Evolutionary conservation across 2,329 filamentous ascomycete species (phyloP), one percentile per base, ranked within the genome.

Genomic region (Fusarium sp.): DNA sequence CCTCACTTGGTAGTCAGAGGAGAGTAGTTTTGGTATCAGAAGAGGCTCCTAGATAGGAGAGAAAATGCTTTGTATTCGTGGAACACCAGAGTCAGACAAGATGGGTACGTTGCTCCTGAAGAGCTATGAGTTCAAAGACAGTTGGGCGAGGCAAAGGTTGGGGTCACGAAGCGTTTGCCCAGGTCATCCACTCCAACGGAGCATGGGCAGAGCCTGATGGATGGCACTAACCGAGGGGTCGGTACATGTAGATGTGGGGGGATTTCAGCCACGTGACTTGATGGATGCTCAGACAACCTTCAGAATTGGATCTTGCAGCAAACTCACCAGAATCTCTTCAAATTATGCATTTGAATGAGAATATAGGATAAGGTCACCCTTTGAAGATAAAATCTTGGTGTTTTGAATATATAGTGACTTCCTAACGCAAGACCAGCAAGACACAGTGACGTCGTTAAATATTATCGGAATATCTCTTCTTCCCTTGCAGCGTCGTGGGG

Each of bases 141-240:
- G 66, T 60, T 65, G 66, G 60, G 57, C 22, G 58, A 62, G 46
- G 66, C 68, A 50, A 62, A 66, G 61, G 57, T 73, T 73, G 39
- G 70, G 70, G 70, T 73, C 42, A 73, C 57, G 70, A 71, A 66
- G 66, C 31, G 29, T 73, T 70, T 54, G 53, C 66, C 56, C 65
- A 72, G 69, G 33, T 72, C 69, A 73, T 73, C 66, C 66, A 73
- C 70, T 62, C 49, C 45, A 67, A 65, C 33, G 57, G 69, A 63
- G 62, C 70, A 71, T 29, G 49, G 49, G 22, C 63, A 75, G 75
- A 77, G 70, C 75, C 66, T 71, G 68, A 68, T 73, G 72, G 60
- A 65, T 65, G 71, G 65, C 73, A 73, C 77, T 78, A 78, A 72
- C 74, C 71, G 77, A 79, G 76, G 77, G 77, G 77, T 75, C 75